Evolutionary conservation across 768 basidiomycete genomes (phyloP), one percentile per base, ranked within the genome.

Genomic region (Tephrocybe sp.): DNA sequence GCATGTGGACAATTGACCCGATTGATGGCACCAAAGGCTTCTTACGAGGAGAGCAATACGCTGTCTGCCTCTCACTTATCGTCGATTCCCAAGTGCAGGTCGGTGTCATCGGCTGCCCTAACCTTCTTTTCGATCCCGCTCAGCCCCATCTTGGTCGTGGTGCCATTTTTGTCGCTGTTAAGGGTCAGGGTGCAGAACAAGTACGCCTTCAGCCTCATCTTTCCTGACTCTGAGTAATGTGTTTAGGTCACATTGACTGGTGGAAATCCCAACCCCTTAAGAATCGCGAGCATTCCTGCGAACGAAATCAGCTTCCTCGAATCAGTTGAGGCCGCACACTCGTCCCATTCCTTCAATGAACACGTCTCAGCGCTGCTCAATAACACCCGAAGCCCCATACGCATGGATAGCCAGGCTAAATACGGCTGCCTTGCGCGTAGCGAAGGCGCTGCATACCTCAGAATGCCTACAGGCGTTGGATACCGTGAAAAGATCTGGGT

Each of bases 401-500:
- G 92, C 17, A 97, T 98, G 94, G 96, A 98, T 66, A 91, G 88
- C 65, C 95, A 98, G 67, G 93, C 94, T 1, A 99, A 98, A 70
- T 98, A 98, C 59, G 83, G 87, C 25, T 85, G 86, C 62, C 80
- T 98, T 12, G 84, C 85, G 4, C 74, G 95, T 36, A 93, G 95
- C 0, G 89, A 96, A 49, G 94, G 93, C 0, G 86, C 84, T 1
- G 80, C 82, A 30, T 96, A 93, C 64, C 71, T 93, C 37, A 76
- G 90, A 7, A 85, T 92, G 78, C 91, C 91, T 0, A 84, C 84
- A 0, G 84, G 83, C 4, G 72, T 80, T 3, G 88, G 85, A 2
- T 98, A 98, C 66, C 67, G 72, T 54, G 96, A 98, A 68, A 98
- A 98, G 73, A 95, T 98, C n/a, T 99, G 96, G 95, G 90, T 88